Evolutionary conservation across 352 stramenopile genomes (phyloP).

Genomic region (Pythium folliculosum): DNA sequence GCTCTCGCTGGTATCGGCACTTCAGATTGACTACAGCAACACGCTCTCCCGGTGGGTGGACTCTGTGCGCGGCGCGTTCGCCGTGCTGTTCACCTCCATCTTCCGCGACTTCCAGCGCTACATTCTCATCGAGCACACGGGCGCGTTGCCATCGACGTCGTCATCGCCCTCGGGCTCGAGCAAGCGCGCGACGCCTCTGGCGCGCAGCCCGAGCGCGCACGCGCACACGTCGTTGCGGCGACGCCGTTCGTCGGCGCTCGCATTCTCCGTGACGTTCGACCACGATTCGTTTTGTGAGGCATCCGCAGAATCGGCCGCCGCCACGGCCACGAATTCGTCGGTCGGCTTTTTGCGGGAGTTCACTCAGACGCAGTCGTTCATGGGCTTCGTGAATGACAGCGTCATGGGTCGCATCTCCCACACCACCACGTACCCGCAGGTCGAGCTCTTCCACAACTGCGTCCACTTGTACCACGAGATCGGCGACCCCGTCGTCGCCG

Average conservation of each 20-base stretch:
- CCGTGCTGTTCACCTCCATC: conserved; percentile 62
- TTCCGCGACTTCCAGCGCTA: conserved; percentile 59
- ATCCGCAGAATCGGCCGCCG: conserved; percentile 1
- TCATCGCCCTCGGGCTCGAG: conserved; percentile 2
- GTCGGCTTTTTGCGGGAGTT: conserved; percentile 51
- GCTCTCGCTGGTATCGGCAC: conserved; percentile 50
- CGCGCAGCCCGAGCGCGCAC: conserved; percentile 11
- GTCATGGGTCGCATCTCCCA: conserved; percentile 45
- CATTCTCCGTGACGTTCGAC: conserved; percentile 61
- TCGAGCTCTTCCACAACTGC: conserved; percentile 69
- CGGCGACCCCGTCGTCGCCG: conserved; percentile 15
- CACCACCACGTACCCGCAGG: conserved; percentile 33
- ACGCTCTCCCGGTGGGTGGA: conserved; percentile 61
- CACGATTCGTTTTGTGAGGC: conserved; percentile 43
- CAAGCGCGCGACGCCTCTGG: neutral
- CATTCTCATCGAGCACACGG: conserved; percentile 44
- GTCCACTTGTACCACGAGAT: conserved; percentile 56
- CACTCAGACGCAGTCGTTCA: conserved; percentile 62
- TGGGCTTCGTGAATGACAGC: conserved; percentile 63
- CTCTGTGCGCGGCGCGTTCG: conserved; percentile 56
- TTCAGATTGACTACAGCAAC: conserved; percentile 49
- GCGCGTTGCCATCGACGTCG: neutral
- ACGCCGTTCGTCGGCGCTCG: conserved; percentile 45
- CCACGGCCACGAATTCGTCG: conserved; percentile 2
- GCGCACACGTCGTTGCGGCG: conserved; percentile 20